A percentile compares a stretch with the other conserved stretches of the same genome.
phyloP scores from a whole-genome alignment of 768 basidiomycete species.

The Boletus fagicola region DNA sequence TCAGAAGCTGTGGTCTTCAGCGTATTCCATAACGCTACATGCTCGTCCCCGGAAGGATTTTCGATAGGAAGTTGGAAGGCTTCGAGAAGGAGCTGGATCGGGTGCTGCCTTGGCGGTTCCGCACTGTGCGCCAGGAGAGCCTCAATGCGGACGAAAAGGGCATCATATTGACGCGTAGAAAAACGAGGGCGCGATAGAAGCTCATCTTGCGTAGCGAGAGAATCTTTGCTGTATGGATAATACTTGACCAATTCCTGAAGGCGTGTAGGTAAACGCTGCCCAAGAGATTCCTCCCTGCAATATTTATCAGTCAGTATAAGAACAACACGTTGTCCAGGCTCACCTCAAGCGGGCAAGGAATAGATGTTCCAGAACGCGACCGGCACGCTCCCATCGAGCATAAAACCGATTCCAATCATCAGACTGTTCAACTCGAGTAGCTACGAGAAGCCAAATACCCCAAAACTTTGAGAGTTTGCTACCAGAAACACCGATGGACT shows the following conservation, averaged over 20 bases:
- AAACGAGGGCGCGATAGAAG: conserved; percentile 65
- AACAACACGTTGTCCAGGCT: conserved; percentile 8
- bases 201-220: conserved; percentile 34
- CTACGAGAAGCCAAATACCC: conserved; percentile 68
- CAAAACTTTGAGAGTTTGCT: conserved; percentile 74
- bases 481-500: conserved; percentile 70
- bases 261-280: conserved; percentile 61
- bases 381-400: conserved; percentile 69
- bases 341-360: conserved; percentile 74
- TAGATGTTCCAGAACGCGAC: conserved; percentile 71
- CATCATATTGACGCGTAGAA: conserved; percentile 61
- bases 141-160: conserved; percentile 66
- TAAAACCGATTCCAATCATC: conserved; percentile 71
- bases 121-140: conserved; percentile 43
- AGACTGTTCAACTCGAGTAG: conserved; percentile 43
- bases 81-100: conserved; percentile 58
- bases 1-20: conserved; percentile 45
- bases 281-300: conserved; percentile 55
- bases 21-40: conserved; percentile 50
- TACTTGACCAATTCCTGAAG: conserved; percentile 65
- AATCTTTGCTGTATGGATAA: conserved; percentile 56
- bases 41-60: conserved; percentile 36
- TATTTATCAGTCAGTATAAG: conserved; percentile 2
- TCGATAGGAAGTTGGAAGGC: conserved; percentile 48
- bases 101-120: conserved; percentile 46